Evolutionary conservation across 208 protist species (phyloP).

Genomic region (Trypanosoma mega): DNA sequence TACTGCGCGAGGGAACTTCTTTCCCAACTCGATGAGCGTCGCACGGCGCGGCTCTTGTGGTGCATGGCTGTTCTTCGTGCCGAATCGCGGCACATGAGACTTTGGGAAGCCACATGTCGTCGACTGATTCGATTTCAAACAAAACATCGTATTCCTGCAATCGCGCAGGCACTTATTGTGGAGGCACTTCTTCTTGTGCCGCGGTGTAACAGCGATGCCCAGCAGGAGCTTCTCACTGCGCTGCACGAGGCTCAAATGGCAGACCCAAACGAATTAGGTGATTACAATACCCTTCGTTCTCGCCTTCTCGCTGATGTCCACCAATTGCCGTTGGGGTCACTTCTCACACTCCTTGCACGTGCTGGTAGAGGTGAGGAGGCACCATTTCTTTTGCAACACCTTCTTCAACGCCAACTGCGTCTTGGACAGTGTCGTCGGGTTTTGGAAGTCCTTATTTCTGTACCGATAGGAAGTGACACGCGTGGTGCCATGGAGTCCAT

Average conservation of each 20-base stretch:
- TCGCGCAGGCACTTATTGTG: slow-evolving; percentile 41
- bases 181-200: slow-evolving; percentile 51
- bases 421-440: slow-evolving; percentile 10
- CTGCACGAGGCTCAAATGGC: slow-evolving; percentile 5
- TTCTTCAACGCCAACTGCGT: slow-evolving; percentile 5
- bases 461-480: slow-evolving; percentile 13
- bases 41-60: slow-evolving; percentile 61
- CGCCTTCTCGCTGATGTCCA: slow-evolving; percentile 22
- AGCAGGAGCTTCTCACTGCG: slow-evolving; percentile 32
- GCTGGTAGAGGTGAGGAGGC: slow-evolving; percentile 1
- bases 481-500: too few species aligned
- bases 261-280: background rate
- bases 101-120: slow-evolving; percentile 58
- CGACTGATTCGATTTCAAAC: slow-evolving; percentile 38
- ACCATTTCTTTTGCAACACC: slow-evolving; percentile 15
- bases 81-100: slow-evolving; percentile 11
- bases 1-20: slow-evolving; percentile 39
- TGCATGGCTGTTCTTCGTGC: slow-evolving; percentile 46
- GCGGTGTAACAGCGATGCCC: slow-evolving; percentile 23
- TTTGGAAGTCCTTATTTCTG: slow-evolving; percentile 11
- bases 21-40: slow-evolving; percentile 40
- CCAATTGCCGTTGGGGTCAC: slow-evolving; percentile 13
- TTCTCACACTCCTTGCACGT: slow-evolving; percentile 13
- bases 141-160: slow-evolving; percentile 27
- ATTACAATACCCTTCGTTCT: slow-evolving; percentile 15